Percentiles rank a stretch among this genome's conserved stretches.
These are phyloP conservation scores for Chlorella ohadii DNA, from an alignment of 139 green algal genomes.

Conservation along the genomic window DNA sequence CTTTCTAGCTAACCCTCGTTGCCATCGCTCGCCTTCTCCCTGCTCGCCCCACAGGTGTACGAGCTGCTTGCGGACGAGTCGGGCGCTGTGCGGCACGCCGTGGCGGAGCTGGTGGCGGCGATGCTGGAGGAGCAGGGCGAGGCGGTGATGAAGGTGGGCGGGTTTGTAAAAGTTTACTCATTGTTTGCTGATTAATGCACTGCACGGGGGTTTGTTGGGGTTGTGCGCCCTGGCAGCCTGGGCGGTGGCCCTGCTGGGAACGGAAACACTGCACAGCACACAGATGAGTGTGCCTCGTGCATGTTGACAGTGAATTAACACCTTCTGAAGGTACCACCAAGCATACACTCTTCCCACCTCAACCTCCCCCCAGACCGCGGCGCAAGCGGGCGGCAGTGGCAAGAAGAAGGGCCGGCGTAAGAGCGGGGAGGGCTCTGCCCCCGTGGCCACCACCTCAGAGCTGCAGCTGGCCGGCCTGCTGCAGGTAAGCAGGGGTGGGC, in stretches of 20 bases:
- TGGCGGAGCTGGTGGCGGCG: slow-evolving; percentile 66
- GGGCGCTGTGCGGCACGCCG: slow-evolving; percentile 60
- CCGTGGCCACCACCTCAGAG: slow-evolving; percentile 6
- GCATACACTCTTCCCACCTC: too few relatives aligned
- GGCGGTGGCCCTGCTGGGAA: too few relatives aligned
- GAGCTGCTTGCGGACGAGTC: slow-evolving; percentile 65
- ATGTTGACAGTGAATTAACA: too few relatives aligned
- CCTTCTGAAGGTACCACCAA: too few relatives aligned
- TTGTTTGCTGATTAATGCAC: too few relatives aligned
- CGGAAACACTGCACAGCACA: too few relatives aligned
- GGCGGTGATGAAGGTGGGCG: slow-evolving; percentile 32
- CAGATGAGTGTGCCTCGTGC: too few relatives aligned
- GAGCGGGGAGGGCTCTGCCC: background rate
- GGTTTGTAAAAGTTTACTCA: too few relatives aligned
- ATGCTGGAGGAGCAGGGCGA: slow-evolving; percentile 64
- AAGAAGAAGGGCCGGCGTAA: slow-evolving; percentile 7
- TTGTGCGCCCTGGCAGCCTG: background rate
- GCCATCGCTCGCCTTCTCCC: too few relatives aligned
- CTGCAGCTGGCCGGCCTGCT: slow-evolving; percentile 65
- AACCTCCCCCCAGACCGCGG: too few relatives aligned
- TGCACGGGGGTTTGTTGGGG: too few relatives aligned
- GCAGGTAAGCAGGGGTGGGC: slow-evolving; percentile 43
- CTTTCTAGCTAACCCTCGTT: too few relatives aligned
- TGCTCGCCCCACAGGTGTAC: slow-evolving; percentile 43
- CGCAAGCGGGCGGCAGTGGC: background rate